Evolutionary conservation across 306 rosid species (phyloP), one percentile per base, ranked within the genome.

Genomic region (Corylus avellana): DNA sequence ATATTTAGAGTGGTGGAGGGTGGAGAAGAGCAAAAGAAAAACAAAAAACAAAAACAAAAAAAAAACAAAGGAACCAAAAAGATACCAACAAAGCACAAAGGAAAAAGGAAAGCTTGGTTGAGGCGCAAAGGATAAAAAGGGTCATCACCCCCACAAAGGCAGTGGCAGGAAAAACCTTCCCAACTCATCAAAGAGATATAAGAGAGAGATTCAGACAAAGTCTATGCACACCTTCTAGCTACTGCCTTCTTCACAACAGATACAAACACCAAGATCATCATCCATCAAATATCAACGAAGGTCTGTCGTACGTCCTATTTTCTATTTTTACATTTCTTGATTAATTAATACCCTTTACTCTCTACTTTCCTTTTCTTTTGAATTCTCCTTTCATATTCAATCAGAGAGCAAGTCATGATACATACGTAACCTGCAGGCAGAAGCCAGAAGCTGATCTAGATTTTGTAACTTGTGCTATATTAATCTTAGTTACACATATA

Each of bases 1-100:
- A 83, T 82, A 84, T 88, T 90, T 87, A 85, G 90, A 78, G 87
- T 80, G 85, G 86, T 85, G 97, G 75, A 77, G 85, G 46, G 51
- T 79, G 81, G 77, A 73, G 85, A 78, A 85, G 86, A 78, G 84
- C 67, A 47, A 11, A 70, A 72, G n/a, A 68, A 72, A 32, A 32
- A 3, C 0, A 64, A 55, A 71, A 88, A 67, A 69, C 70, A 67
- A 72, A 76, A 1, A 35, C 2, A 72, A 25, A 63, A 72, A 72
- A 56, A 72, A 89, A 68, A 70, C 71, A 68, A 73, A 77, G 72
- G 74, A 80, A 72, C 73, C 82, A 64, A 84, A 88, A 88, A 80
- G 87, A 78, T 58, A 76, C 79, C 91, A 86, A 86, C 86, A 83
- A 84, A 86, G 87, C 86, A 59, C 78, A 67, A 87, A 75, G 72